Evolutionary conservation across 768 basidiomycete genomes (phyloP).

Genomic region (Ramaria rubella): DNA sequence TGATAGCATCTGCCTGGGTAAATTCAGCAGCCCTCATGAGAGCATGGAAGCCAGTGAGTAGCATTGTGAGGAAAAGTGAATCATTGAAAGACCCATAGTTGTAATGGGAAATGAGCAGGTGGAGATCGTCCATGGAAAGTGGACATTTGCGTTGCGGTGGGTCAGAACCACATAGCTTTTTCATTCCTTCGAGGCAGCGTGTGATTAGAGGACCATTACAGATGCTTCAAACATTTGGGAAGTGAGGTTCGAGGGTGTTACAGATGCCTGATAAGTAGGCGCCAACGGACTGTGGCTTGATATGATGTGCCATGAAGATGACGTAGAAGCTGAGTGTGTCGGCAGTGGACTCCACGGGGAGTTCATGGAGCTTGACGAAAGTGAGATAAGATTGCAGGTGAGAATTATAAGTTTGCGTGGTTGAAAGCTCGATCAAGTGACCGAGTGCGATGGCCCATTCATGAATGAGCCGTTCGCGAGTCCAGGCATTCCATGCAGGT

Average conservation of each 20-base stretch:
- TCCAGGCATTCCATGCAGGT: constrained; percentile 12
- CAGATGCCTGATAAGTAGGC: constrained; percentile 22
- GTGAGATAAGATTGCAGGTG: constrained; percentile 5
- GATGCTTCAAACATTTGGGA: constrained; percentile 11
- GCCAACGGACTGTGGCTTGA: constrained; percentile 18
- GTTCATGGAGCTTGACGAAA: constrained; percentile 9
- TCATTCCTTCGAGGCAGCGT: constrained; percentile 22
- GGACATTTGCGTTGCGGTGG: constrained; percentile 24
- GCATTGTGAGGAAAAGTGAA: constrained; percentile 23
- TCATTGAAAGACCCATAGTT: constrained; percentile 21
- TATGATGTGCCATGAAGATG: constrained; percentile 14
- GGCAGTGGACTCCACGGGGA: constrained; percentile 5
- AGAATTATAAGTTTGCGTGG: constrained; percentile 5
- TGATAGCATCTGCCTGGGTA: constrained; percentile 13
- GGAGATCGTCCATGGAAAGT: constrained; percentile 15
- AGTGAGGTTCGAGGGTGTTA: constrained; percentile 18
- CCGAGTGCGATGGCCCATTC: constrained; percentile 13
- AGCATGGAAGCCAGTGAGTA: constrained; percentile 20
- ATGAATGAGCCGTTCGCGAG: constrained; percentile 5
- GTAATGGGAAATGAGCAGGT: constrained; percentile 16
- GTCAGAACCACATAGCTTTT: constrained; percentile 14
- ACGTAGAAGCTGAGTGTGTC: constrained; percentile 16
- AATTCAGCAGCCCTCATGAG: constrained; percentile 26
- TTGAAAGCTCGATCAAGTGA: constrained; percentile 3
- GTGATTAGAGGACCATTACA: constrained; percentile 6